Evolutionary conservation across 768 basidiomycete genomes (phyloP).

Genomic region (Boletus speciosus): DNA sequence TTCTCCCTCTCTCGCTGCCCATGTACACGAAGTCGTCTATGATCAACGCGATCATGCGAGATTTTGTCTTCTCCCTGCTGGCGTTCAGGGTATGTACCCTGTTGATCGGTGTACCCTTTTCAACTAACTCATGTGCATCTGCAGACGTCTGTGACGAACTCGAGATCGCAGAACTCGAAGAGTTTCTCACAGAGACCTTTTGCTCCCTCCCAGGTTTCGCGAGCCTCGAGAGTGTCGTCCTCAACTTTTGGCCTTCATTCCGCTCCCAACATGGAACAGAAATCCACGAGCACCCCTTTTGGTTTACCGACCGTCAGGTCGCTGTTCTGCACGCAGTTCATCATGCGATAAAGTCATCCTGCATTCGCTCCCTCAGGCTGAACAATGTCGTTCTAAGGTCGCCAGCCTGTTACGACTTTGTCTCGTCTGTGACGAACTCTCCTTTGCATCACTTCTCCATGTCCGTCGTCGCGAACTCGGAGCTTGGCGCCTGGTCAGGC

Average conservation of each 20-base stretch:
- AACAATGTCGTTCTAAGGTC: conserved; percentile 29
- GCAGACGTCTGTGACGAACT: conserved; percentile 23
- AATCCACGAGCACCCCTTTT: conserved; percentile 27
- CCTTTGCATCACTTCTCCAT: conserved; percentile 30
- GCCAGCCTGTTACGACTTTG: conserved; percentile 26
- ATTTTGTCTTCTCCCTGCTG: conserved; percentile 22
- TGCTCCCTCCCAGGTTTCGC: conserved; percentile 18
- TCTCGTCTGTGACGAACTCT: conserved; percentile 22
- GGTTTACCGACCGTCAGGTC: conserved; percentile 31
- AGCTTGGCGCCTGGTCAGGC: conserved; percentile 29
- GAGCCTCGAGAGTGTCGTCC: conserved; percentile 19
- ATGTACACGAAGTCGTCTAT: conserved; percentile 29
- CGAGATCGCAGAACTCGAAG: conserved; percentile 33
- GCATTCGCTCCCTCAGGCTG: conserved; percentile 21
- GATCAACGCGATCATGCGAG: conserved; percentile 25
- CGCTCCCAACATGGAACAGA: conserved; percentile 20
- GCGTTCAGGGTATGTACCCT: conserved; percentile 10
- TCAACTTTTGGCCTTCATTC: conserved; percentile 34
- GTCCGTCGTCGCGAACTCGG: conserved; percentile 31
- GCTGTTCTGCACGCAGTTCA: conserved; percentile 24
- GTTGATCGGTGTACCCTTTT: too few species aligned
- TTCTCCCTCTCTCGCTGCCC: conserved; percentile 19
- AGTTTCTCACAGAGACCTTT: conserved; percentile 26
- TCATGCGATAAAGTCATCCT: conserved; percentile 18
- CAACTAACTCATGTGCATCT: neutral